These are phyloP conservation scores for Populus hybrid DNA, from an alignment of 441 rosid species.

Conservation along the genomic window DNA sequence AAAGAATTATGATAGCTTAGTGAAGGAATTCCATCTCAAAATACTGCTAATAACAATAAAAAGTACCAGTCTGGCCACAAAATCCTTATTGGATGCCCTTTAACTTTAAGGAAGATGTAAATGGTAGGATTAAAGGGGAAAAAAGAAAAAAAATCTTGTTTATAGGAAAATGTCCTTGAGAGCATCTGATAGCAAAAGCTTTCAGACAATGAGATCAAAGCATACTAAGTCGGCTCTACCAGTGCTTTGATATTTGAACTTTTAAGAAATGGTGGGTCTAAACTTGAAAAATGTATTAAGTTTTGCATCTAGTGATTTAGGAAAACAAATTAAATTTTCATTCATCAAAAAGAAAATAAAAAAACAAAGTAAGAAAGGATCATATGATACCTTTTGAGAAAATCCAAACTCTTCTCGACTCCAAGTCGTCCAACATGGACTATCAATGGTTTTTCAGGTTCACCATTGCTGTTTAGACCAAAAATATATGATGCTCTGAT, in stretches of 20 bases:
- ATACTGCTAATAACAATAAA: not conserved
- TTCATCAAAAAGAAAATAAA: not conserved
- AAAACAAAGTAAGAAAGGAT: not conserved
- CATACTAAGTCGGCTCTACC: not conserved
- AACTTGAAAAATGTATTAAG: not conserved
- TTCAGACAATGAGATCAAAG: not conserved
- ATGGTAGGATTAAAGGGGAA: not conserved
- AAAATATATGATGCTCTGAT: slow-evolving; percentile 16
- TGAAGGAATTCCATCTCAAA: not conserved
- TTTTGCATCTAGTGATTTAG: not conserved
- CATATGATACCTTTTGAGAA: slow-evolving; percentile 52
- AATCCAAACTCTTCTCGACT: slow-evolving; percentile 96
- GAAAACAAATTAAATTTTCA: not conserved
- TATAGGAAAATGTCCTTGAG: not conserved
- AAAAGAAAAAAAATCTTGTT: not conserved
- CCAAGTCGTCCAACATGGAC: slow-evolving; percentile 96
- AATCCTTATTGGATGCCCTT: not conserved
- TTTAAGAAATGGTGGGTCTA: not conserved
- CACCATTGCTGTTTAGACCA: slow-evolving; percentile 63
- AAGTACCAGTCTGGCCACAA: not conserved
- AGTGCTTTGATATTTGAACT: not conserved
- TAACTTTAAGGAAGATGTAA: not conserved
- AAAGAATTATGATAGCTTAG: not conserved
- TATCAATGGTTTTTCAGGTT: slow-evolving; percentile 86
- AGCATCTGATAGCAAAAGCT: not conserved